phyloP scores from a whole-genome alignment of 2,329 filamentous ascomycete species.

The Penicillium sp. region DNA sequence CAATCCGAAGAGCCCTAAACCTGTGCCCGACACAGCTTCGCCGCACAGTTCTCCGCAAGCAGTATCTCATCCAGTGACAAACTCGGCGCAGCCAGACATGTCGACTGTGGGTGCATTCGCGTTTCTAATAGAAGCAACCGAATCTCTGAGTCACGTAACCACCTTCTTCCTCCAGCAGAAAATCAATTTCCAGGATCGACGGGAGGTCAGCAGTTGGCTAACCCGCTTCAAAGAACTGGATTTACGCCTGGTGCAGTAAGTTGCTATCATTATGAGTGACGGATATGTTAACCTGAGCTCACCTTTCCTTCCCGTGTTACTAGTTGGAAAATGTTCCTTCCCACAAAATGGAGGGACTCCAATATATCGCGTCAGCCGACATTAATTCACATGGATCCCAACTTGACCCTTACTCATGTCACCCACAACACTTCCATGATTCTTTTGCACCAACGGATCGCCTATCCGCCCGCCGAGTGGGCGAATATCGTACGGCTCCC shows the following conservation, averaged over 20 bases:
- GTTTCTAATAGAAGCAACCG: conserved; percentile 38
- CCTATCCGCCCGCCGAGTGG: conserved; percentile 32
- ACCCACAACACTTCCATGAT: conserved; percentile 59
- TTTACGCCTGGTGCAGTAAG: conserved; percentile 40
- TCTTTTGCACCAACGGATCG: conserved; percentile 47
- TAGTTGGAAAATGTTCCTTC: conserved; percentile 41
- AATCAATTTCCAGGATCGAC: conserved; percentile 16
- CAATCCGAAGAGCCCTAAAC: neutral
- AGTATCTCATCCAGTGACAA: conserved; percentile 1
- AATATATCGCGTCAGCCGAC: conserved; percentile 36
- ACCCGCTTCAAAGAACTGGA: conserved; percentile 38
- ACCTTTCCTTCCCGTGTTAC: neutral
- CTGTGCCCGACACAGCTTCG: neutral
- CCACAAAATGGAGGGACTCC: conserved; percentile 48
- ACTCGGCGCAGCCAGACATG: conserved; percentile 17
- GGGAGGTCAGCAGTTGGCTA: conserved; percentile 40
- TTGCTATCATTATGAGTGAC: conserved; percentile 5
- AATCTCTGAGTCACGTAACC: conserved; percentile 43
- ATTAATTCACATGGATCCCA: conserved; percentile 52
- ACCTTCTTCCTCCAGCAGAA: conserved; percentile 44
- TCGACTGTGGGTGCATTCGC: conserved; percentile 29
- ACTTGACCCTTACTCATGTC: conserved; percentile 56
- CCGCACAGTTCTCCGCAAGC: neutral
- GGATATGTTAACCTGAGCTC: neutral
- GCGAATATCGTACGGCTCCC: conserved; percentile 47